Base-by-base conservation (phyloP, 2,329 filamentous ascomycete species). In the Scedosporium boydii region DNA sequence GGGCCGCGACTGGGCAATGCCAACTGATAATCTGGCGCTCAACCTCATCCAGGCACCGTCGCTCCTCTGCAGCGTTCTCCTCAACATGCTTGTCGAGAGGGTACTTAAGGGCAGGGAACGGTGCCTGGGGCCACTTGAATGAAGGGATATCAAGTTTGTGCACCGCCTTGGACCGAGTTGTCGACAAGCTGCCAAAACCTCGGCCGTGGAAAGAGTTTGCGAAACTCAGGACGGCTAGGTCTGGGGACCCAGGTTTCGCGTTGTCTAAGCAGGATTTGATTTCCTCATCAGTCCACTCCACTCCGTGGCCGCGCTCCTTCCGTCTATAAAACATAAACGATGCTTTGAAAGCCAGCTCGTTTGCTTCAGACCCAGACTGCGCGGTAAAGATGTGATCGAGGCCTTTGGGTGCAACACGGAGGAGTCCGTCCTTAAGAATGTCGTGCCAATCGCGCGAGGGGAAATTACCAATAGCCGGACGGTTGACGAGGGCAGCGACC, bases 81-180 rank as follows among this genome's bases (percentile, higher is more conserved):
- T 86, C 84, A 23, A 76, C 88, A 74, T 95, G 85, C 67, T 91
- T 80, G 68, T 92, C 88, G 5, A 96, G 86, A 0, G 92, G 92
- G 76, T 96, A 96, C 76, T 93, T 93, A 72, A 96, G 84, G 66
- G 78, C 71, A 9, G 92, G 93, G 82, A 96, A 96, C 62, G 89
- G 85, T 18, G 91, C 91, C 75, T 93, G 90, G 29, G 92, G 92
- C 92, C 92, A 96, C 82, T 96, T 89, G 71, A 96, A 96, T 70
- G 92, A 90, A 26, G 92, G 92, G 69, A 96, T 96, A 73, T 96
- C 92, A 69, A 96, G 80, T 79, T 96, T 96, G 82, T 96, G 92
- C 74, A 96, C 93, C 57, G 92, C 85, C 83, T 96, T 96, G 76
- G 88, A 93, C 72, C 92, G 89, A 14, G 92, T 96, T 63, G 91